Conservation (phyloP, 2,329 filamentous ascomycete genomes). For the Kalmusia sp. region DNA sequence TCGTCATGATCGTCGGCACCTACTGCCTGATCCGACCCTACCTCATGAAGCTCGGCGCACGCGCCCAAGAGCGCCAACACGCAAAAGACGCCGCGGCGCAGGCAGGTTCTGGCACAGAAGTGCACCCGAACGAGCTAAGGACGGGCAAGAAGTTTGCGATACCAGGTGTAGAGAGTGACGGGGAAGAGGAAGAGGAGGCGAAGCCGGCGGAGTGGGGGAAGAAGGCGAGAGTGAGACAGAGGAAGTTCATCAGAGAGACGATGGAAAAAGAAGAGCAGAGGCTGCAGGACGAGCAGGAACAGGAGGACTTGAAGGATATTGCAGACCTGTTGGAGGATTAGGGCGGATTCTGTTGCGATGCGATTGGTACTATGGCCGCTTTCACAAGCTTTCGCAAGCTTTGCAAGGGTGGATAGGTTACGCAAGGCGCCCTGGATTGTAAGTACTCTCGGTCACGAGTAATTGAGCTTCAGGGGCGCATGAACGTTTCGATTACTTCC, state of each 20-base stretch:
- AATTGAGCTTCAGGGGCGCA: neutral
- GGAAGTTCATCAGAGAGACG: constrained; percentile 70
- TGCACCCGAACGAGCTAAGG: constrained; percentile 43
- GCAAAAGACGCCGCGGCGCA: constrained; percentile 58
- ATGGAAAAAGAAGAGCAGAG: constrained; percentile 66
- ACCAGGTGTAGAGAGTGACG: constrained; percentile 60
- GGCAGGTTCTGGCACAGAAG: constrained; percentile 39
- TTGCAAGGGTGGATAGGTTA: constrained; percentile 8
- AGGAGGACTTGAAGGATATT: constrained; percentile 77
- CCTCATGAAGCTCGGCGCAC: constrained; percentile 71
- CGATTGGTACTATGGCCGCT: neutral
- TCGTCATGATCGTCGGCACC: constrained; percentile 73
- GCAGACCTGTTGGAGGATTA: constrained; percentile 66
- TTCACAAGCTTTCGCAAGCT: constrained; percentile 11
- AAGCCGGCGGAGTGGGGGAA: constrained; percentile 68
- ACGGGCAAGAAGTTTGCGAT: constrained; percentile 55
- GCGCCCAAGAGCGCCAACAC: constrained; percentile 68
- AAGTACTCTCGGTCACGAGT: neutral
- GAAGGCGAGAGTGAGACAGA: constrained; percentile 73
- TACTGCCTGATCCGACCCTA: constrained; percentile 77
- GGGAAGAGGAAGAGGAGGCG: constrained; percentile 47
- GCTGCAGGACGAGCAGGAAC: constrained; percentile 64
- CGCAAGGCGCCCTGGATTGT: constrained; percentile 10
- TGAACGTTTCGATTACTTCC: constrained; percentile 1
- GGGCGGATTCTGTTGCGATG: neutral